phyloP scores from a whole-genome alignment of 1,284 basidiomycete genomes.

The Apiotrichum mycotoxinovorans region DNA sequence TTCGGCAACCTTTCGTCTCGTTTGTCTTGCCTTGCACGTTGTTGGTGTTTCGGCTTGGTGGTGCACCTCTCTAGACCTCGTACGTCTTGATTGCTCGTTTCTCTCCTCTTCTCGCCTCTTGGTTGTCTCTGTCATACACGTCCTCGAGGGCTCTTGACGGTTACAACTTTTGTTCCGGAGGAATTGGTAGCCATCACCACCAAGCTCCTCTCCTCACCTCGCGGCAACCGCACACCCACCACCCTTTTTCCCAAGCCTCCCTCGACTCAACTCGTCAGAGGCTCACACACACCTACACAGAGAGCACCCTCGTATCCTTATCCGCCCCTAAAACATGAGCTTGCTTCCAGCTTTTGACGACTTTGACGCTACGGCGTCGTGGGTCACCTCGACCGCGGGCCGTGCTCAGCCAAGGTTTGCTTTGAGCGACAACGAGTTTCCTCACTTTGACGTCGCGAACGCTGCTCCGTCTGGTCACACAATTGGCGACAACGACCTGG shows the following conservation, averaged over 20 bases:
- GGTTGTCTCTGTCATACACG: neutral
- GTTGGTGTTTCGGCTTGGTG: no score
- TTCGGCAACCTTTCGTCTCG: neutral
- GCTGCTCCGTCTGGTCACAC: neutral
- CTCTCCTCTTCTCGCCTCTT: no score
- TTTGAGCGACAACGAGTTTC: neutral
- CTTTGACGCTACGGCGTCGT: constrained; percentile 8
- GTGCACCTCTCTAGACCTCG: no score
- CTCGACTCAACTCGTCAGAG: neutral
- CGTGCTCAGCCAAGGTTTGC: constrained; percentile 10
- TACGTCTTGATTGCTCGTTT: no score
- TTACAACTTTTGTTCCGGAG: neutral
- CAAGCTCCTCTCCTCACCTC: no score
- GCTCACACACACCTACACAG: neutral
- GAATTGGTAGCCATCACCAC: neutral
- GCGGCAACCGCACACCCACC: no score
- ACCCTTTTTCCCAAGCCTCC: neutral
- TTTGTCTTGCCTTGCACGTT: neutral
- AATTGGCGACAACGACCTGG: constrained; percentile 2
- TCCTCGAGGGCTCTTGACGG: no score
- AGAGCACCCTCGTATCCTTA: no score
- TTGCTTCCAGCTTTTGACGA: constrained; percentile 14
- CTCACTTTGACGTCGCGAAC: constrained; percentile 5
- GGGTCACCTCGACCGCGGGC: constrained; percentile 6
- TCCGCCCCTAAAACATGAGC: constrained; percentile 8